Evolutionary conservation across 1,139 yeast genomes (phyloP).

Genomic region (Protomyces arabidopsidicola): DNA sequence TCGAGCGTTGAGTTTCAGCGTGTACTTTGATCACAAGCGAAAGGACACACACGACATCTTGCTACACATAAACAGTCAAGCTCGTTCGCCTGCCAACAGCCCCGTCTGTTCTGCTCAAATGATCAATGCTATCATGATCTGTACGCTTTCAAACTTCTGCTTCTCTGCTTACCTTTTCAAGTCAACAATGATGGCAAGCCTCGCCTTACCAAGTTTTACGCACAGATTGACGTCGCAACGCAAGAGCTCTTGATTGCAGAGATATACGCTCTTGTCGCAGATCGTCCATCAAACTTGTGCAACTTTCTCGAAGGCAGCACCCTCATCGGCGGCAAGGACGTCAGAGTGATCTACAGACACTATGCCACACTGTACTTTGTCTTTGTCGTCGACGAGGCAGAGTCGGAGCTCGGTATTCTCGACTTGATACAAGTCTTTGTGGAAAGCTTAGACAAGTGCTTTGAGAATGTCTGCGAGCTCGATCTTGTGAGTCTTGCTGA

Average conservation of each 20-base stretch:
- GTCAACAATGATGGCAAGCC: slow-evolving; percentile 93
- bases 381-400: slow-evolving; percentile 92
- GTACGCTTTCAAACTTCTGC: slow-evolving; percentile 42
- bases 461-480: slow-evolving; percentile 88
- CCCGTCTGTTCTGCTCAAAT: slow-evolving; percentile 40
- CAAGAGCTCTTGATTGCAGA: slow-evolving; percentile 70
- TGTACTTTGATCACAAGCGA: too few relatives aligned
- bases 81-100: too few relatives aligned
- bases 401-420: slow-evolving; percentile 84
- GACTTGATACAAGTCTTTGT: slow-evolving; percentile 96
- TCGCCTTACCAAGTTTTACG: slow-evolving; percentile 82
- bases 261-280: slow-evolving; percentile 64
- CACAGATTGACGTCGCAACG: slow-evolving; percentile 72
- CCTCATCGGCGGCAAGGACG: slow-evolving; percentile 63
- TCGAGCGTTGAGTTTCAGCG: too few relatives aligned
- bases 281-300: slow-evolving; percentile 66
- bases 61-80: too few relatives aligned
- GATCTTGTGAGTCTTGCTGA: slow-evolving; percentile 85
- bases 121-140: slow-evolving; percentile 87
- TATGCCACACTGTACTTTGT: slow-evolving; percentile 94
- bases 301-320: slow-evolving; percentile 53
- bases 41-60: too few relatives aligned
- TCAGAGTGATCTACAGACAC: slow-evolving; percentile 86
- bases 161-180: slow-evolving; percentile 38
- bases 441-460: slow-evolving; percentile 87